Percentiles rank a stretch among this genome's conserved stretches.
These are phyloP conservation scores for Alternaria infectoria DNA, from an alignment of 2,329 filamentous ascomycete genomes.

Conservation along the genomic window DNA sequence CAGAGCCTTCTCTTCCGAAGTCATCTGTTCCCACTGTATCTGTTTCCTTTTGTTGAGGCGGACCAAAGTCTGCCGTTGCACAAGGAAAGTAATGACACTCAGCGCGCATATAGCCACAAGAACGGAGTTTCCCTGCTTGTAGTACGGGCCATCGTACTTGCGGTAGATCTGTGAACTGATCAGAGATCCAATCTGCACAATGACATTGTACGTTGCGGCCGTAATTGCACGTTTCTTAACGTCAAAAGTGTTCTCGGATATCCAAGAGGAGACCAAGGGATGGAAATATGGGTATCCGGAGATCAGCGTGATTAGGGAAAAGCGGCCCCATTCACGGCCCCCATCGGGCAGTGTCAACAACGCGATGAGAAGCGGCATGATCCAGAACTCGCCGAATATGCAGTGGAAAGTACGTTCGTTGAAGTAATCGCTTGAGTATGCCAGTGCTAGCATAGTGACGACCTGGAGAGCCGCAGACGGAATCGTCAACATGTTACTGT, in stretches of 20 bases:
- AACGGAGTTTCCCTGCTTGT: constrained; percentile 60
- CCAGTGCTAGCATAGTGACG: constrained; percentile 53
- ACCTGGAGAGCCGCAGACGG: constrained; percentile 58
- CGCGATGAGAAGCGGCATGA: constrained; percentile 50
- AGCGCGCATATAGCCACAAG: constrained; percentile 58
- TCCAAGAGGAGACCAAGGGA: constrained; percentile 66
- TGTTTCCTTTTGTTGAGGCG: constrained; percentile 48
- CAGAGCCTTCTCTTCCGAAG: constrained; percentile 53
- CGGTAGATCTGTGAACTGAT: constrained; percentile 57
- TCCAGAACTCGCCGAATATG: constrained; percentile 51
- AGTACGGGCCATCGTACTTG: constrained; percentile 61
- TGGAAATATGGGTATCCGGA: constrained; percentile 55
- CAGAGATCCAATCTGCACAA: constrained; percentile 50
- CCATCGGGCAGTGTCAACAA: constrained; percentile 43
- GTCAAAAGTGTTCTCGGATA: constrained; percentile 66
- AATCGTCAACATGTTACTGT: constrained; percentile 50
- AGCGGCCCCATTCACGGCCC: constrained; percentile 48
- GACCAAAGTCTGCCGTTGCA: constrained; percentile 54
- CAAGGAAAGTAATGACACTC: constrained; percentile 57
- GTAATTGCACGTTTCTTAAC: constrained; percentile 68
- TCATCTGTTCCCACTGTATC: constrained; percentile 57
- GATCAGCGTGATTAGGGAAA: constrained; percentile 48
- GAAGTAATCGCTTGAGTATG: constrained; percentile 56
- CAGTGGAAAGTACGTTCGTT: constrained; percentile 60
- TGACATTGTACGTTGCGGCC: constrained; percentile 67